A percentile compares a stretch with the other conserved stretches of the same genome.
Conservation (phyloP, 768 basidiomycete species). For the Trametes sanguinea region DNA sequence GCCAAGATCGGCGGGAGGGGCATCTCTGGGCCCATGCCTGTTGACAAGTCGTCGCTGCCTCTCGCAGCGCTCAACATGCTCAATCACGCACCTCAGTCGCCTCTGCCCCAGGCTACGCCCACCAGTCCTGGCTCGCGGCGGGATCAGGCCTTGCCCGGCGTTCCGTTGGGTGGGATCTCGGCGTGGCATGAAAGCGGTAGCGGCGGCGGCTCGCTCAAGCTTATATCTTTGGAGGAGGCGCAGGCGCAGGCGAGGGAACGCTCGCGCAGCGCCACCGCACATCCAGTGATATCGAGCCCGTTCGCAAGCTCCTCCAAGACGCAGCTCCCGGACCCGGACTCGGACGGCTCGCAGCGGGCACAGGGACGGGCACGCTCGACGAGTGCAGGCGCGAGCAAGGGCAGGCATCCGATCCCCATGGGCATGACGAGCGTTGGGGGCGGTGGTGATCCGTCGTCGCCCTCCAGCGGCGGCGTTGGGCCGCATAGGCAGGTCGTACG, state of each 20-base stretch:
- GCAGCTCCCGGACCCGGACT: conserved; percentile 14
- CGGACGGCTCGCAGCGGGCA: conserved; percentile 21
- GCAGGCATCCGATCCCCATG: conserved; percentile 34
- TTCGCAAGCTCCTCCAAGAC: conserved; percentile 29
- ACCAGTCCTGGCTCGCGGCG: conserved; percentile 31
- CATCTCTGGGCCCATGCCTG: conserved; percentile 29
- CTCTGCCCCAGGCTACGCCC: not conserved
- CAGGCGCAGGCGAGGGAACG: conserved; percentile 62
- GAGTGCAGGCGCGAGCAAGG: conserved; percentile 56
- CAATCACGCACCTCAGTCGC: conserved; percentile 13
- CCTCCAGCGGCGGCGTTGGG: conserved; percentile 5
- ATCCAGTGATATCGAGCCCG: conserved; percentile 23
- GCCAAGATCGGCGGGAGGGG: conserved; percentile 17
- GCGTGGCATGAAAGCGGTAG: conserved; percentile 52
- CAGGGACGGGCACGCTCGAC: conserved; percentile 55
- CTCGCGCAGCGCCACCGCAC: conserved; percentile 44
- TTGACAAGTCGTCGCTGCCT: conserved; percentile 23
- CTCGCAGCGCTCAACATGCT: conserved; percentile 13
- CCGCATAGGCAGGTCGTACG: conserved; percentile 59
- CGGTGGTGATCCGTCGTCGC: conserved; percentile 7
- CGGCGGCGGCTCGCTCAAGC: conserved; percentile 57
- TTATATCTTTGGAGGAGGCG: conserved; percentile 80
- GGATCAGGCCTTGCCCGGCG: conserved; percentile 8
- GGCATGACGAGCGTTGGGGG: not conserved
- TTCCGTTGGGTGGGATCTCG: conserved; percentile 32